Evolutionary conservation across 2,329 filamentous ascomycete genomes (phyloP), one percentile per base, ranked within the genome.

Genomic region (Curvularia spicifera): DNA sequence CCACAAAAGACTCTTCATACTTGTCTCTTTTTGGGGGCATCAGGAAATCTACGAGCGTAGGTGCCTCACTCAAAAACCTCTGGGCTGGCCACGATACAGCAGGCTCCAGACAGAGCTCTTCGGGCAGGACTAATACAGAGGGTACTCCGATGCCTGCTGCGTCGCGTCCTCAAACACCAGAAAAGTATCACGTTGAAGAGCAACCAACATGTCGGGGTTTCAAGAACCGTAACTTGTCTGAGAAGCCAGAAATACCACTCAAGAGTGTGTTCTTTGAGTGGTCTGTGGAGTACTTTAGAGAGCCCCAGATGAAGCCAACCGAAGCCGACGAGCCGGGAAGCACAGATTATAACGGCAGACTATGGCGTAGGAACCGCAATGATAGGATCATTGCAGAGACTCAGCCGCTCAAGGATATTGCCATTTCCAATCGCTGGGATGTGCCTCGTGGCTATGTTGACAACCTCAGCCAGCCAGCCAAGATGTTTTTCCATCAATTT

Each of bases 401-500:
- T 1, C 95, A 99, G 72, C 94, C 94, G 0, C 86, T 96, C 64
- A 99, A 99, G 75, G 89, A 92, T 53, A 88, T 91, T 67, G 93
- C 95, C 0, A 90, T 92, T 12, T 91, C 84, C 54, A 90, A 91
- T 70, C 90, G 88, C 68, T 99, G 95, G 94, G 93, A 92, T 69
- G 89, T 90, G 60, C 88, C 91, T 43, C 84, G 89, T 47, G 89
- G 90, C 18, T 89, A 96, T 61, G 88, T 97, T 73, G 93, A 94
- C 72, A 98, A 97, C 66, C 88, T 89, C 29, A 90, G 89, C 31
- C 95, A 97, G 74, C 94, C 95, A 0, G 87, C 89, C 63, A 96
- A 93, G 79, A 91, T 99, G 89, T 90, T 91, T 5, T 97, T 98
- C 76, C 95, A 99, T 78, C 95, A 99, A 74, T 99, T 97, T 69